phyloP scores from a whole-genome alignment of 2,329 filamentous ascomycete genomes.

The Neofusicoccum laricinum region DNA sequence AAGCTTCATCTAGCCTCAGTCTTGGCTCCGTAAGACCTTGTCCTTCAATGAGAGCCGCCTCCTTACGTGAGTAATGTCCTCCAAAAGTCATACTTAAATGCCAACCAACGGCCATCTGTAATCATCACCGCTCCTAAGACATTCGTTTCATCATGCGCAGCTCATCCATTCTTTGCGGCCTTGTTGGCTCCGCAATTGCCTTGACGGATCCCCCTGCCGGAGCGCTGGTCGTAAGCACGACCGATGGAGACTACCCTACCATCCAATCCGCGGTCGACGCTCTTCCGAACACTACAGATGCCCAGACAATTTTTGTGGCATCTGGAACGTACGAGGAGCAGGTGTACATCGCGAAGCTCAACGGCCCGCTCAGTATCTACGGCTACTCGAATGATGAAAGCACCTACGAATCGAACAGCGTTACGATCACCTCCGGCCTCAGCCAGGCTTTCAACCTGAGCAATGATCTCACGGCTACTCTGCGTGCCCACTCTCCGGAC shows the following conservation, averaged over 20 bases:
- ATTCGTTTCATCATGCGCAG: not conserved
- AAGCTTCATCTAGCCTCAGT: not conserved
- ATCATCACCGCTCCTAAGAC: not conserved
- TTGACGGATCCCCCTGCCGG: slow-evolving; percentile 45
- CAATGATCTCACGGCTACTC: slow-evolving; percentile 52
- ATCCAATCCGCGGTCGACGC: slow-evolving; percentile 55
- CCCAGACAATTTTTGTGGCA: slow-evolving; percentile 58
- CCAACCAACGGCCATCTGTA: not conserved
- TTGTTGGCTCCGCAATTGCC: slow-evolving; percentile 6
- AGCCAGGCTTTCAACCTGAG: slow-evolving; percentile 30
- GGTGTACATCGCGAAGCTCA: slow-evolving; percentile 48
- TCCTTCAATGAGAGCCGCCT: not conserved
- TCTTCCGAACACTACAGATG: slow-evolving; percentile 45
- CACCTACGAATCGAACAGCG: slow-evolving; percentile 54
- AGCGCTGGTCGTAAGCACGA: slow-evolving; percentile 43
- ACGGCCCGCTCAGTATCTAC: slow-evolving; percentile 51
- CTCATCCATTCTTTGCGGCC: not conserved
- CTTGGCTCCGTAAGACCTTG: not conserved
- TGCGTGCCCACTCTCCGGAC: slow-evolving; percentile 43
- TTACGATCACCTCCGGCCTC: slow-evolving; percentile 47
- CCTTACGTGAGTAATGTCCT: not conserved
- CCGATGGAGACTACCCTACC: slow-evolving; percentile 36
- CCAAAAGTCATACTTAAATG: not conserved
- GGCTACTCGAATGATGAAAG: slow-evolving; percentile 54
- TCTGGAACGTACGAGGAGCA: slow-evolving; percentile 58